Evolutionary conservation across 495 filamentous ascomycete species (phyloP).

Genomic region (Lasiosphaeris hirsuta): DNA sequence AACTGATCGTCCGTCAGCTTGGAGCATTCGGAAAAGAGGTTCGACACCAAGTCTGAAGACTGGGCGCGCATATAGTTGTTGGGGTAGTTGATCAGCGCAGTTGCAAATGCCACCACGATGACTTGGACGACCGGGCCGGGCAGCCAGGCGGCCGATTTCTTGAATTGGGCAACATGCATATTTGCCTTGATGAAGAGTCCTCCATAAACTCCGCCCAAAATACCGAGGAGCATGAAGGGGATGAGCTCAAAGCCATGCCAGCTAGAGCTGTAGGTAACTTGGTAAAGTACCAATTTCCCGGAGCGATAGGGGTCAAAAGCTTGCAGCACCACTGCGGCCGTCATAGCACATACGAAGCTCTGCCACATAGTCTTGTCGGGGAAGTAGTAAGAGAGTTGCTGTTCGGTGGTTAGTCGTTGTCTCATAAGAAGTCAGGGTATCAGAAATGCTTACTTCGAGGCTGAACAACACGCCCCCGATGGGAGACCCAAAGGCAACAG

Average conservation of each 20-base stretch:
- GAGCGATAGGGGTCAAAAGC: conserved; percentile 92
- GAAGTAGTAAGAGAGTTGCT: conserved; percentile 95
- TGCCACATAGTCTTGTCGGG: conserved; percentile 99
- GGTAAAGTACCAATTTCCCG: conserved; percentile 93
- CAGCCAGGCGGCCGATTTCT: conserved; percentile 58
- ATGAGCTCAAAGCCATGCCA: conserved; percentile 96
- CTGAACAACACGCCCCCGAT: conserved; percentile 93
- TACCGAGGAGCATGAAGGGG: conserved; percentile 82
- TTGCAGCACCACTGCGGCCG: conserved; percentile 89
- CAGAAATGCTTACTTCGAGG: conserved; percentile 60
- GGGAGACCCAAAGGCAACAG: conserved; percentile 94
- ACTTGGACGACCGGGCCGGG: conserved; percentile 75
- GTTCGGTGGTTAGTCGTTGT: background rate
- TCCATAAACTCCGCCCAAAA: conserved; percentile 88
- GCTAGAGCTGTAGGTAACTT: conserved; percentile 85
- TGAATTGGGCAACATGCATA: conserved; percentile 81
- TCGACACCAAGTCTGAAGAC: conserved; percentile 85
- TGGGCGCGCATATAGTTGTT: conserved; percentile 94
- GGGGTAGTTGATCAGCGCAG: conserved; percentile 88
- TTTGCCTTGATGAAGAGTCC: conserved; percentile 94
- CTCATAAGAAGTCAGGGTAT: too few species aligned
- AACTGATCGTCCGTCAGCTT: conserved; percentile 75
- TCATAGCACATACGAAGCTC: conserved; percentile 98
- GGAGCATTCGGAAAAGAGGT: conserved; percentile 86
- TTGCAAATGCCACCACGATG: conserved; percentile 65